A percentile compares a stretch with the other conserved stretches of the same genome.
These are phyloP conservation scores for Apocynum venetum DNA, from an alignment of 257 asterid genomes.

Conservation along the genomic window DNA sequence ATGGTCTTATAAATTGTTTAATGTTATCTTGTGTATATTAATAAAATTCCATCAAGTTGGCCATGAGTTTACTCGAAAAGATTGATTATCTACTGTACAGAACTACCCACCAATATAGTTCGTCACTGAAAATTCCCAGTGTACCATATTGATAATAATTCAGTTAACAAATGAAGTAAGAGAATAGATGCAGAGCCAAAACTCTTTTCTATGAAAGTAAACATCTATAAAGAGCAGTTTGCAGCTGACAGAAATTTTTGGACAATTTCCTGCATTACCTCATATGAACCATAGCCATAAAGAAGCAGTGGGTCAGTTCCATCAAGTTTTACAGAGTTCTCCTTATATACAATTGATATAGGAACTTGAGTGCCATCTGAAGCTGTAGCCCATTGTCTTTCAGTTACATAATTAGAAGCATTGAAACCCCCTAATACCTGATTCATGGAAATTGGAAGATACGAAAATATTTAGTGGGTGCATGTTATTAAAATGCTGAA, in stretches of 20 bases:
- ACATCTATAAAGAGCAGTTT: neutral
- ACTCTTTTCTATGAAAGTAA: neutral
- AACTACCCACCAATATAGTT: neutral
- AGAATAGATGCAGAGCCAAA: neutral
- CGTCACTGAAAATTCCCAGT: neutral
- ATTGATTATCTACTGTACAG: neutral
- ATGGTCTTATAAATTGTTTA: neutral
- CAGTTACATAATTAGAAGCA: slow-evolving; percentile 67
- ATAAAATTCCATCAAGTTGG: neutral
- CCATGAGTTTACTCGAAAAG: neutral
- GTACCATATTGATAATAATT: neutral
- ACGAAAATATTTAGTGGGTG: slow-evolving; percentile 11
- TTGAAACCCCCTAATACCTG: slow-evolving; percentile 93
- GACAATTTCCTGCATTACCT: slow-evolving; percentile 44
- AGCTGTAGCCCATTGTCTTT: slow-evolving; percentile 90
- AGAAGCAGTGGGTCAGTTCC: slow-evolving; percentile 86
- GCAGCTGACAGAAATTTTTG: neutral
- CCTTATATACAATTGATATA: slow-evolving; percentile 68
- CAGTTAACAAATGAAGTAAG: neutral
- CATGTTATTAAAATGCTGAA: neutral
- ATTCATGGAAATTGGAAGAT: neutral
- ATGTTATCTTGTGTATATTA: neutral
- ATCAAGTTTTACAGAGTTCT: slow-evolving; percentile 75
- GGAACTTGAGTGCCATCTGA: slow-evolving; percentile 81
- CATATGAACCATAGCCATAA: slow-evolving; percentile 96